Evolutionary conservation across 1,139 yeast genomes (phyloP), one percentile per base, ranked within the genome.

Genomic region (Yarrowia galli): DNA sequence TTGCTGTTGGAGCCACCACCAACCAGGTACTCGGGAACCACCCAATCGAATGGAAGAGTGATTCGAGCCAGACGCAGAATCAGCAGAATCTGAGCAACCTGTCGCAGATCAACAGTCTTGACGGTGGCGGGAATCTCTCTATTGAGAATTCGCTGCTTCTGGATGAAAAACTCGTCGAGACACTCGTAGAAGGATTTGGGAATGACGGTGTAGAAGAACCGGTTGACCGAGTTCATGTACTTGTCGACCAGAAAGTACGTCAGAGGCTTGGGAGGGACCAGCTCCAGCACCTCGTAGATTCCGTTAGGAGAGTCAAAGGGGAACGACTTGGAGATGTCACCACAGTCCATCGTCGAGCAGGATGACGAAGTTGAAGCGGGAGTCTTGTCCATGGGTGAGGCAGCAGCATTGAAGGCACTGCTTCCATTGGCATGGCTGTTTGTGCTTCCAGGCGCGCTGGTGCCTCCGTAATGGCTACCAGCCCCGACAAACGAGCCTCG

Each of bases 191-290:
- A 61, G 20, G 56, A 36, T 20, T 61, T 61, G 43, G 66, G 66
- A n/a, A 61, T 61, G 18, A 61, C 56, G 18, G 66, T 48, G 56
- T 61, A 61, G 46, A 61, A 61, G 38, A 61, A 61, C 38, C 66
- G 54, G 56, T 61, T 61, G 15, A 61, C 56, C 28, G 66, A 61
- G 56, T 46, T 61, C 66, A 61, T 61, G 56, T 36, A 61, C 46
- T 61, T 61, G 56, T 61, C 66, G 22, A 48, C 66, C 22, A 61
- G 46, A 18, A 46, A 61, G 46, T 61, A 61, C 18, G 66, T 61
- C 12, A 61, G 36, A 8, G 66, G 56, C 28, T 48, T 46, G 46
- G 66, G 66, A 7, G 66, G 66, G 23, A 61, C 46, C 23, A 61
- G 46, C 36, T 61, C 66, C 35, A 61, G 46, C 23, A 61, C 46